phyloP scores from a whole-genome alignment of 805 yeast species.

The Teunomyces panamensis region DNA sequence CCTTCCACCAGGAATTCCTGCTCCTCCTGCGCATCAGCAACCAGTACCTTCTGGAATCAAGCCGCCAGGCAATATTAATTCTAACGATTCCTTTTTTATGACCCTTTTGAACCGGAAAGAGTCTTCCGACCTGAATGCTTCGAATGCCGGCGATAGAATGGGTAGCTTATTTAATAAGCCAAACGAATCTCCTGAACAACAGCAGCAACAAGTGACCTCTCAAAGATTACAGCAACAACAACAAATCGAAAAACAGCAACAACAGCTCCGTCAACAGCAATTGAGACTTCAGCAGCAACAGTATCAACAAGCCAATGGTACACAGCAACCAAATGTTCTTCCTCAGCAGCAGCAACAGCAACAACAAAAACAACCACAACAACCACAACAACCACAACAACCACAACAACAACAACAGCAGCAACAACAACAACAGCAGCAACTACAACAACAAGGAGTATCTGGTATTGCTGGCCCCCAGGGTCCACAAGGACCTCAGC shows the following conservation, averaged over 20 bases:
- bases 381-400: conserved; percentile 6
- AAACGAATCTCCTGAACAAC: conserved; percentile 3
- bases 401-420: conserved; percentile 12
- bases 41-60: not conserved
- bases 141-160: not conserved
- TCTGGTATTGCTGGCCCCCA: not conserved
- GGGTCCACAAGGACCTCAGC: conserved; percentile 5
- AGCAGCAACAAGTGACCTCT: conserved; percentile 7
- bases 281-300: not conserved
- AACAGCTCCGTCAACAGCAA: conserved; percentile 10
- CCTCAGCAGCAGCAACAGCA: conserved; percentile 8
- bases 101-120: conserved; percentile 41
- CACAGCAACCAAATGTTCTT: too few relatives aligned
- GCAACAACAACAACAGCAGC: conserved; percentile 7
- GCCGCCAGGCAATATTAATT: not conserved
- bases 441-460: conserved; percentile 7
- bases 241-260: conserved; percentile 8
- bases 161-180: conserved; percentile 2
- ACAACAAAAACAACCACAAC: conserved; percentile 7
- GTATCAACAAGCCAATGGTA: conserved; percentile 7
- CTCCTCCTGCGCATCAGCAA: not conserved
- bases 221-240: conserved; percentile 10
- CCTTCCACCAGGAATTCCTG: not conserved
- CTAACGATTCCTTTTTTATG: conserved; percentile 45
- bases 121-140: not conserved